These are phyloP conservation scores for Entomophthora muscae DNA, from an alignment of 371 early-diverging fungal species.

Conservation along the genomic window DNA sequence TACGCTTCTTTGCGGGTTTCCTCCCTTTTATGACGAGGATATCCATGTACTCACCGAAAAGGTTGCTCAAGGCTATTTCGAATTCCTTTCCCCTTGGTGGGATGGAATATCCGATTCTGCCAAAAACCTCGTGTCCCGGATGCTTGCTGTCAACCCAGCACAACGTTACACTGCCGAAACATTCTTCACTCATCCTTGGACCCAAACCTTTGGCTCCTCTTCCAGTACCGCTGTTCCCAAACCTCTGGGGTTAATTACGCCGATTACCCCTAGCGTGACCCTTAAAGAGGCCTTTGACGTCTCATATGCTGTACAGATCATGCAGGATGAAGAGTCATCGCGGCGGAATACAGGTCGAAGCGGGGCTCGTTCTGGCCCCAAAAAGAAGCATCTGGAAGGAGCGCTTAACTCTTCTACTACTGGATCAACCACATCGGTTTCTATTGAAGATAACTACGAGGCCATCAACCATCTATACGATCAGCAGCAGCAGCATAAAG, in stretches of 20 bases:
- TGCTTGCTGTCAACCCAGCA: constrained; percentile 67
- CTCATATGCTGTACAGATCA: constrained; percentile 36
- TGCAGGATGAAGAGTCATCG: constrained; percentile 29
- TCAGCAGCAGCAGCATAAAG: neutral
- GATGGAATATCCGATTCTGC: constrained; percentile 53
- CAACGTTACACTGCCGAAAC: constrained; percentile 66
- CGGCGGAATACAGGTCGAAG: constrained; percentile 16
- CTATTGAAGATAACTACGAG: neutral
- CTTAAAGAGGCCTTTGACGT: constrained; percentile 42
- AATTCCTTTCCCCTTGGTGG: constrained; percentile 77
- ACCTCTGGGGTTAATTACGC: neutral
- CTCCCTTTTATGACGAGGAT: constrained; percentile 77
- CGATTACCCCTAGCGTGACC: constrained; percentile 19
- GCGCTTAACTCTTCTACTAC: neutral
- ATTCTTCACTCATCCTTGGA: constrained; percentile 76
- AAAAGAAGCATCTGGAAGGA: neutral
- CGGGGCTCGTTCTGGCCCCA: neutral
- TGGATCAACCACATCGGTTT: neutral
- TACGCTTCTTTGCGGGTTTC: constrained; percentile 74
- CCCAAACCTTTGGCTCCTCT: constrained; percentile 14
- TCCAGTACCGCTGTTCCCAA: neutral
- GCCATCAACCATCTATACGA: neutral
- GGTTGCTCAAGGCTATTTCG: constrained; percentile 53
- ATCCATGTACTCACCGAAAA: constrained; percentile 51
- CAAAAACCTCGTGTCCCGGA: constrained; percentile 60